A percentile compares a stretch with the other conserved stretches of the same genome.
These are phyloP conservation scores for Rosa rugosa DNA, from an alignment of 306 rosid genomes.

Conservation along the genomic window DNA sequence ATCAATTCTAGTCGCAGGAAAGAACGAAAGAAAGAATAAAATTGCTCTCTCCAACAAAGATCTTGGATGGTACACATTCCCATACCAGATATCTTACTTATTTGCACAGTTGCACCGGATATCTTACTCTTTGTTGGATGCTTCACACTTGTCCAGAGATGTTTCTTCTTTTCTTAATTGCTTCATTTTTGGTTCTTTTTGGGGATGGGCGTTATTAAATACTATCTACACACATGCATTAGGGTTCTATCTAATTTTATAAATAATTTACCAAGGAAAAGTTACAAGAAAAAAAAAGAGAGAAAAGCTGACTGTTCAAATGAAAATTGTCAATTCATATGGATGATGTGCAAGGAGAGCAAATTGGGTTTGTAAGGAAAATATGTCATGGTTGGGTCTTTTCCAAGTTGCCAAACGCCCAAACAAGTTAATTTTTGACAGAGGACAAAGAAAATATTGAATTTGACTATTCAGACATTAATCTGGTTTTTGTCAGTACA, in stretches of 20 bases:
- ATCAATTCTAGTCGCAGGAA: slow-evolving; percentile 47
- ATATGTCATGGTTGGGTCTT: not conserved
- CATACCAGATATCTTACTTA: not conserved
- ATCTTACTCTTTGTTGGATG: too few relatives aligned
- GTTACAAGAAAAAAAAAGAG: not conserved
- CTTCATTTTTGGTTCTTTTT: not conserved
- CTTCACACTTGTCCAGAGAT: too few relatives aligned
- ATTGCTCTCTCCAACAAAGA: slow-evolving; percentile 63
- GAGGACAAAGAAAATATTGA: not conserved
- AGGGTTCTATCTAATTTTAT: not conserved
- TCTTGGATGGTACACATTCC: slow-evolving; percentile 42
- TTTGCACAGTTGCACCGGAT: not conserved
- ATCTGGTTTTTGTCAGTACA: too few relatives aligned
- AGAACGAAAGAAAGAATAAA: slow-evolving; percentile 41
- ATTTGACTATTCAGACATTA: not conserved
- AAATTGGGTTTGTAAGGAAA: not conserved
- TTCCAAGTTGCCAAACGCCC: not conserved
- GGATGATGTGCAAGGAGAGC: not conserved
- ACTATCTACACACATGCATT: not conserved
- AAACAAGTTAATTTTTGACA: not conserved
- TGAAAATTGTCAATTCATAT: not conserved
- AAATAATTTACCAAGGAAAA: not conserved
- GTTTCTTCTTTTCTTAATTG: slow-evolving; percentile 15
- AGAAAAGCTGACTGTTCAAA: not conserved
- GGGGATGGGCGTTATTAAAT: not conserved